Evolutionary conservation across 768 basidiomycete genomes (phyloP).

Genomic region (Sarcodon sp.): DNA sequence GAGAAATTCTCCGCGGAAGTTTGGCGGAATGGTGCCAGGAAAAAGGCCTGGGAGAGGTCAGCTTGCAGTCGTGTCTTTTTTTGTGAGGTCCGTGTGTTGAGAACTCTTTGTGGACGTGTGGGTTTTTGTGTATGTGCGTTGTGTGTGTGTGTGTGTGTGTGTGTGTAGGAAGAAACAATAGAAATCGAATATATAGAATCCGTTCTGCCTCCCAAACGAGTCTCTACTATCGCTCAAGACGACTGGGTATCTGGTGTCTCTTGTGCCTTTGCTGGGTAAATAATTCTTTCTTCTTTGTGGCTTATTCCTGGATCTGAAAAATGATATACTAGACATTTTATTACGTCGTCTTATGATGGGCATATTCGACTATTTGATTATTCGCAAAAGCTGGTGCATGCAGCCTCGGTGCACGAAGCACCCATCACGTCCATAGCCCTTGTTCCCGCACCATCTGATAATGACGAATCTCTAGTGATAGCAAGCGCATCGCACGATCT

Average conservation of each 20-base stretch:
- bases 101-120: too few species aligned
- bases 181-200: conserved; percentile 90
- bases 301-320: conserved; percentile 3
- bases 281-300: conserved; percentile 2
- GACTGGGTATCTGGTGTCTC: conserved; percentile 89
- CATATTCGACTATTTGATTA: conserved; percentile 63
- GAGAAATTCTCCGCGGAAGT: conserved; percentile 63
- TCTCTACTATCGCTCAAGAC: conserved; percentile 71
- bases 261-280: conserved; percentile 41
- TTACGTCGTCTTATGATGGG: conserved; percentile 78
- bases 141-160: neutral
- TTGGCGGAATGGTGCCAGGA: conserved; percentile 67
- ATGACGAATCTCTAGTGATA: conserved; percentile 25
- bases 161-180: conserved; percentile 71
- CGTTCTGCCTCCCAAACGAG: conserved; percentile 73
- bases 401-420: conserved; percentile 40
- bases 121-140: too few species aligned
- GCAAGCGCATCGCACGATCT: conserved; percentile 74
- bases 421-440: conserved; percentile 56
- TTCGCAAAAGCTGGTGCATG: conserved; percentile 41
- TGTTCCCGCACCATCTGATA: conserved; percentile 23
- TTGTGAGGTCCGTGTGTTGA: too few species aligned
- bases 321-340: conserved; percentile 35
- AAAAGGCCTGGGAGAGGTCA: conserved; percentile 59
- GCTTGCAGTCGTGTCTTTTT: conserved; percentile 6